phyloP scores from a whole-genome alignment of 1,139 yeast species.

The Scheffersomyces cryptocercus region DNA sequence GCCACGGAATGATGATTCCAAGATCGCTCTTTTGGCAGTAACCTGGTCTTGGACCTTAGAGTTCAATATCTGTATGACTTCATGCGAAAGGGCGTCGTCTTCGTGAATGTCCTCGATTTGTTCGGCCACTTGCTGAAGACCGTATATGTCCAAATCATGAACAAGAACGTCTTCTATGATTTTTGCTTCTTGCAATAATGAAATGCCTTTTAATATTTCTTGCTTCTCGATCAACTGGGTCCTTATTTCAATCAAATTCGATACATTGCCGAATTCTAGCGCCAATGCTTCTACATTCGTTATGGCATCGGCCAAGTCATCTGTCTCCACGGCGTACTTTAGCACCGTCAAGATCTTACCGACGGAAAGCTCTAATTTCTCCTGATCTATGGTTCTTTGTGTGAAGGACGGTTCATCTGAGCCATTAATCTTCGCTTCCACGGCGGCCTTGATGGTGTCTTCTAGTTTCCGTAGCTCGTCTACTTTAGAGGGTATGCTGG shows the following conservation, averaged over 20 bases:
- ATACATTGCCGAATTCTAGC: constrained; percentile 13
- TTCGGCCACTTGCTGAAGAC: background rate
- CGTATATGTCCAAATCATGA: background rate
- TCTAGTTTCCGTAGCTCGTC: constrained; percentile 18
- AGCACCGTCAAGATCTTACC: constrained; percentile 6
- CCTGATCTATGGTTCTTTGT: constrained; percentile 1
- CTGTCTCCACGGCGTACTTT: constrained; percentile 4
- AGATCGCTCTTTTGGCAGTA: background rate
- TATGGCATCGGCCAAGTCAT: constrained; percentile 4
- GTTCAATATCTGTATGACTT: background rate
- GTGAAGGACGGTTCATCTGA: background rate
- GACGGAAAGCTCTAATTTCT: constrained; percentile 3
- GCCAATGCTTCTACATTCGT: constrained; percentile 9
- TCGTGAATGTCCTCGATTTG: constrained; percentile 5
- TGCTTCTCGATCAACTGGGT: constrained; percentile 5
- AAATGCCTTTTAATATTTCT: constrained; percentile 1
- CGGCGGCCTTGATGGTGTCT: constrained; percentile 12
- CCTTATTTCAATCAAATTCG: constrained; percentile 13
- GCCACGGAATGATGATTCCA: background rate
- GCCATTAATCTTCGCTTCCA: constrained; percentile 6
- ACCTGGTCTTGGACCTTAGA: background rate
- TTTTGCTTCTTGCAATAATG: constrained; percentile 6
- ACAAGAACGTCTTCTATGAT: constrained; percentile 6
- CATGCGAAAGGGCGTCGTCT: background rate
- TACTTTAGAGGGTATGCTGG: constrained; percentile 20